A percentile compares a stretch with the other conserved stretches of the same genome.
Conservation (phyloP, 306 rosid genomes). For the Cucumis cinereus region DNA sequence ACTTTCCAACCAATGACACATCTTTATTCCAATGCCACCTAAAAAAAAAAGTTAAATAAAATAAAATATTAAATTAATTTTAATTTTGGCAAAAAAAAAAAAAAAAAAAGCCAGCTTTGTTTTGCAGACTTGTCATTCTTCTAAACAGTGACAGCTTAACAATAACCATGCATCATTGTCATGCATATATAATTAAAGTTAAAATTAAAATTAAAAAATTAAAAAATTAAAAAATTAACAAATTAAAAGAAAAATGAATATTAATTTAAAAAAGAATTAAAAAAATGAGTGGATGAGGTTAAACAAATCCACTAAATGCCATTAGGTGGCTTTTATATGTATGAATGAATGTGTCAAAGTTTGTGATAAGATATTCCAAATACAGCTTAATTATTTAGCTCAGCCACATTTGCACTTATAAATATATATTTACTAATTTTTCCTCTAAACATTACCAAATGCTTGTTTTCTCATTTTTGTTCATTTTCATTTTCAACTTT, state of each 20-base stretch:
- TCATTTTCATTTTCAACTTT: background rate
- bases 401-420: background rate
- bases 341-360: background rate
- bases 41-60: too few species aligned
- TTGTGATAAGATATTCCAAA: background rate
- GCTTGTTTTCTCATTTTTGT: background rate
- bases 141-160: constrained; percentile 12
- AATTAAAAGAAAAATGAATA: too few species aligned
- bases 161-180: constrained; percentile 12
- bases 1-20: background rate
- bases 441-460: background rate
- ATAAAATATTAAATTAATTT: too few species aligned
- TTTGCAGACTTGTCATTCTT: constrained; percentile 12
- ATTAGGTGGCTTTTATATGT: background rate
- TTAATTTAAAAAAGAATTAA: too few species aligned
- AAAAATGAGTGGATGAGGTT: background rate
- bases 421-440: background rate
- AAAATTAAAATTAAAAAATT: too few species aligned
- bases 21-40: background rate
- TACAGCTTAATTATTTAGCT: background rate
- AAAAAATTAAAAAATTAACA: too few species aligned
- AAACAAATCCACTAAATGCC: constrained; percentile 2
- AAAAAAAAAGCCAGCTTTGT: background rate
- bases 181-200: too few species aligned
- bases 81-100: background rate